Percentiles rank a stretch among this genome's conserved stretches.
phyloP scores from a whole-genome alignment of 2,329 filamentous ascomycete genomes.

The Phaeosphaeria sp. region DNA sequence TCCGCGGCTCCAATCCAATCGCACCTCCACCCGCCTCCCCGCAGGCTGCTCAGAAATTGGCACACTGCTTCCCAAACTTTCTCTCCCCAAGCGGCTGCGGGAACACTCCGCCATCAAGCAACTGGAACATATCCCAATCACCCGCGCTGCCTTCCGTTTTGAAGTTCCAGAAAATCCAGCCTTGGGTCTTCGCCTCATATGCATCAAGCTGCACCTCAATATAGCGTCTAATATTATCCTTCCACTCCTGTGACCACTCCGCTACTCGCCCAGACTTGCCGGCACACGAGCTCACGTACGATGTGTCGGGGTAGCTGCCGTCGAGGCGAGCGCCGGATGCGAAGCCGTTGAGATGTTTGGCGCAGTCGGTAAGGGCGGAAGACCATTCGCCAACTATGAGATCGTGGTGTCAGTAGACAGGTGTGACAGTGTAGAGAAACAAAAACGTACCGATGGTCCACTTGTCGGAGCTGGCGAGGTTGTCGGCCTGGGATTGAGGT shows the following conservation, averaged over 20 bases:
- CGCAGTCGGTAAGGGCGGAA: conserved; percentile 68
- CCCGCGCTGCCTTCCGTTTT: conserved; percentile 59
- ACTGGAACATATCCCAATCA: conserved; percentile 60
- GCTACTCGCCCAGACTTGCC: conserved; percentile 57
- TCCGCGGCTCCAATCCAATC: too few species aligned
- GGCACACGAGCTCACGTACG: conserved; percentile 60
- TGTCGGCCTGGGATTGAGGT: conserved; percentile 22
- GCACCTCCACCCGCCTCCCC: neutral
- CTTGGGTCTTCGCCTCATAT: conserved; percentile 57
- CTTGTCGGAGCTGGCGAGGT: conserved; percentile 63
- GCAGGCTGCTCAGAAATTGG: conserved; percentile 21
- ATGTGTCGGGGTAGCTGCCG: conserved; percentile 58
- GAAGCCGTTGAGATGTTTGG: conserved; percentile 53
- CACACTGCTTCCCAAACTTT: conserved; percentile 38
- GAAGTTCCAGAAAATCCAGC: conserved; percentile 66
- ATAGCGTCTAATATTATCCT: conserved; percentile 56
- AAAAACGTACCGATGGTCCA: conserved; percentile 53
- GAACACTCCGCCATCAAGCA: conserved; percentile 59
- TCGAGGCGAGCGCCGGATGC: conserved; percentile 65
- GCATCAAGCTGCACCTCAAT: conserved; percentile 63
- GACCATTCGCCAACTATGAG: conserved; percentile 68
- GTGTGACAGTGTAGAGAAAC: neutral
- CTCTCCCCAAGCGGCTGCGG: conserved; percentile 46
- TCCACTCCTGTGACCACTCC: conserved; percentile 55
- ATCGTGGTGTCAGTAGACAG: conserved; percentile 1